Evolutionary conservation across 805 yeast genomes (phyloP).

Genomic region (Lipomyces sp.): DNA sequence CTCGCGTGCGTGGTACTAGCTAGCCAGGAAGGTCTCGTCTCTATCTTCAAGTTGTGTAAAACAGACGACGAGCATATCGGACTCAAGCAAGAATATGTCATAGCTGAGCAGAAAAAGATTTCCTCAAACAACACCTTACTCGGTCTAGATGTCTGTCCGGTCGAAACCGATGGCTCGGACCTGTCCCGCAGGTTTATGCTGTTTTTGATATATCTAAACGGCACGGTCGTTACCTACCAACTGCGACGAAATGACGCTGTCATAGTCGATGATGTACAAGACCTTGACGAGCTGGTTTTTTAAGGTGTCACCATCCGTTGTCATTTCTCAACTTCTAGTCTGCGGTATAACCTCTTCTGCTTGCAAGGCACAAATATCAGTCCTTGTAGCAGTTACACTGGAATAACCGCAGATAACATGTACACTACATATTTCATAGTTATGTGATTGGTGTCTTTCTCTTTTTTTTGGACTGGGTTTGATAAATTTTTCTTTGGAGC

Average conservation of each 20-base stretch:
- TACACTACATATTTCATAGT: not conserved
- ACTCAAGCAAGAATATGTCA: conserved; percentile 29
- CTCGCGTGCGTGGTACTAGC: conserved; percentile 26
- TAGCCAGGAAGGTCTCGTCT: conserved; percentile 25
- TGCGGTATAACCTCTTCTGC: not conserved
- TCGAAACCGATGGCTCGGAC: conserved; percentile 5
- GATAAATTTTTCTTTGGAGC: not conserved
- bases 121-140: conserved; percentile 15
- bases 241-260: conserved; percentile 9
- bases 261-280: conserved; percentile 10
- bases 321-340: not conserved
- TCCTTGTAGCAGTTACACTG: not conserved
- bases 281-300: conserved; percentile 16
- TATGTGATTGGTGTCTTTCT: not conserved
- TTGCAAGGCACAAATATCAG: not conserved
- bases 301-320: not conserved
- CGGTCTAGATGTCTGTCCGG: conserved; percentile 17
- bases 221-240: conserved; percentile 27
- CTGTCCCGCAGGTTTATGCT: conserved; percentile 20
- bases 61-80: conserved; percentile 18
- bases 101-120: conserved; percentile 4
- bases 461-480: not conserved
- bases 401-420: not conserved
- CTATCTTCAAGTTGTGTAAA: conserved; percentile 30
- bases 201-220: conserved; percentile 21